Conservation (phyloP, 2,329 filamentous ascomycete genomes). For the Colletotrichum sp. region DNA sequence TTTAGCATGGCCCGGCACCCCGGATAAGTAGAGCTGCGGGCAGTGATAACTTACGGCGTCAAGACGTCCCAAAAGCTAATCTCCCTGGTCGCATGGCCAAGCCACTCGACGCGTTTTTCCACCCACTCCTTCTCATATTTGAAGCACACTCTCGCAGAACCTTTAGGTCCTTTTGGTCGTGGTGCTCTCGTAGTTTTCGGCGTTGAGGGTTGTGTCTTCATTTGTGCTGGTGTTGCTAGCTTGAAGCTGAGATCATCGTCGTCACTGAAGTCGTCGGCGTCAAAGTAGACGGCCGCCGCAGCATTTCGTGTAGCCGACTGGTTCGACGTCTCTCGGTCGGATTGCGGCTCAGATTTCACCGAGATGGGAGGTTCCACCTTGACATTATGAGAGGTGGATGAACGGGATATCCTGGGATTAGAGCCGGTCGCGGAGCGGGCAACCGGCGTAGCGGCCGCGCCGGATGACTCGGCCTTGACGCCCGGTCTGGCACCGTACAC, state of each 20-base stretch:
- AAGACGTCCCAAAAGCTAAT: background rate
- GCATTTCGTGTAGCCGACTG: background rate
- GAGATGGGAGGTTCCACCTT: background rate
- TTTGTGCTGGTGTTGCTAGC: fast-evolving
- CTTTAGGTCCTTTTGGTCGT: background rate
- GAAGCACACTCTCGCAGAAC: background rate
- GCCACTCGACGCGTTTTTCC: background rate
- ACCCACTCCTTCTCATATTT: background rate
- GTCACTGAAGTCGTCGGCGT: background rate
- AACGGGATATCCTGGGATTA: fast-evolving
- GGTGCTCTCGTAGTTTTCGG: background rate
- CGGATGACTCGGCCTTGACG: background rate
- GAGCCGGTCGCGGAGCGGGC: too few species aligned
- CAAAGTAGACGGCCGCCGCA: background rate
- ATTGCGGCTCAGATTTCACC: background rate
- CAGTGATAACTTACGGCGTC: background rate
- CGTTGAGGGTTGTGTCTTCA: background rate
- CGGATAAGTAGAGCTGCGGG: too few species aligned
- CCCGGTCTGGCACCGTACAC: too few species aligned
- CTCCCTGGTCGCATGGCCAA: background rate
- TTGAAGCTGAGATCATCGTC: background rate
- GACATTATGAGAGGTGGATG: background rate
- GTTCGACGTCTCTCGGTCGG: too few species aligned
- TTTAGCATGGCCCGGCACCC: too few species aligned
- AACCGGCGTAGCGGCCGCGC: background rate